These are phyloP conservation scores for Magnaporthales sp. DNA, from an alignment of 2,329 filamentous ascomycete genomes.

Conservation along the genomic window DNA sequence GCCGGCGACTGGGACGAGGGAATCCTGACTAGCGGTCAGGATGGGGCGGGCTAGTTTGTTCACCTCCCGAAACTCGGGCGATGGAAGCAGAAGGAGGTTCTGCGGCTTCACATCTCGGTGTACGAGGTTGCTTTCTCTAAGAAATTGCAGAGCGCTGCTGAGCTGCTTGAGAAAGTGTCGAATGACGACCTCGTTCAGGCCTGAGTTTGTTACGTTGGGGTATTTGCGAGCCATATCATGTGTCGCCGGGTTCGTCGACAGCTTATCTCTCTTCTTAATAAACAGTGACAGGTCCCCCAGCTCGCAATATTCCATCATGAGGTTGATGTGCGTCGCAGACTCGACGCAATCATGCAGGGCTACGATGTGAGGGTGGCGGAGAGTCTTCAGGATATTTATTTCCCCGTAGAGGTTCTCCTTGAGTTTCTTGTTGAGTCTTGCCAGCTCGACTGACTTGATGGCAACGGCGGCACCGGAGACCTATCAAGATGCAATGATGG, in stretches of 20 bases:
- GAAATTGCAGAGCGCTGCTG: constrained; percentile 80
- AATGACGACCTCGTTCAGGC: constrained; percentile 93
- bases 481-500: constrained; percentile 35
- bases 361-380: constrained; percentile 95
- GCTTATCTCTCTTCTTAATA: constrained; percentile 85
- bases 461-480: constrained; percentile 75
- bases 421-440: constrained; percentile 87
- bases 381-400: constrained; percentile 87
- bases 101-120: constrained; percentile 98
- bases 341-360: constrained; percentile 92
- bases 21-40: constrained; percentile 68
- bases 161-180: constrained; percentile 96
- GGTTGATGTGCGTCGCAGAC: constrained; percentile 78
- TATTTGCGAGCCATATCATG: constrained; percentile 91
- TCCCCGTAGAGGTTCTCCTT: constrained; percentile 94
- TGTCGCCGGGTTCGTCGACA: constrained; percentile 71
- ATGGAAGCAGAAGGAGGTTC: constrained; percentile 84
- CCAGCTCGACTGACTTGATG: constrained; percentile 91
- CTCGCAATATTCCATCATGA: constrained; percentile 98
- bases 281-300: constrained; percentile 90
- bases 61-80: constrained; percentile 58
- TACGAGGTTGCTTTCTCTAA: constrained; percentile 77
- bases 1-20: constrained; percentile 71
- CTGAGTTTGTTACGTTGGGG: constrained; percentile 71
- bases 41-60: constrained; percentile 58